Conservation (phyloP, 148 eudicot genomes). For the Chenopodium berlandieri region DNA sequence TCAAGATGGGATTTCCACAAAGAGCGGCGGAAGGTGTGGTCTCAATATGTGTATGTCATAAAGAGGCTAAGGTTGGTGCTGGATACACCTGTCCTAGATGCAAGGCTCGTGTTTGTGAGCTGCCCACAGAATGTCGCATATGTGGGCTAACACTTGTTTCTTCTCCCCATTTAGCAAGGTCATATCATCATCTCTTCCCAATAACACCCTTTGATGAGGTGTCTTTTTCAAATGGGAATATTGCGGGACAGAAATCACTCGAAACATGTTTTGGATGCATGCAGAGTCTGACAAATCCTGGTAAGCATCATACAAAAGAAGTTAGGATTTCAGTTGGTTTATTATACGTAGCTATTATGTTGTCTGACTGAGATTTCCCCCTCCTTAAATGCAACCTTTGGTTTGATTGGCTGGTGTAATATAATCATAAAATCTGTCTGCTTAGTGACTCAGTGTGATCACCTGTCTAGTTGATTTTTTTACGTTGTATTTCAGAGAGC, state of each 20-base stretch:
- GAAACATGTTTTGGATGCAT: conserved; percentile 84
- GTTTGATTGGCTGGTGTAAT: not conserved
- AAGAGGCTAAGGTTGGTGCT: conserved; percentile 89
- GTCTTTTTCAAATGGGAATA: conserved; percentile 39
- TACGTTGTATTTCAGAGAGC: not conserved
- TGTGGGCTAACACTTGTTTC: conserved; percentile 98
- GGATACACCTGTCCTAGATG: conserved; percentile 99
- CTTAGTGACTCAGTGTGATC: not conserved
- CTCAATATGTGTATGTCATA: conserved; percentile 91
- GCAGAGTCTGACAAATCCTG: conserved; percentile 65
- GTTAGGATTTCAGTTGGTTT: not conserved
- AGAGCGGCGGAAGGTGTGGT: conserved; percentile 88
- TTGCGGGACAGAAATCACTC: conserved; percentile 39
- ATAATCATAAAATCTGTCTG: not conserved
- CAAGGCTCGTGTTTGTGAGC: conserved; percentile 86
- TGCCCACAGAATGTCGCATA: conserved; percentile 88
- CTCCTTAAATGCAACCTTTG: not conserved
- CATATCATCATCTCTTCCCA: conserved; percentile 94
- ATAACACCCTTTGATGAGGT: conserved; percentile 85
- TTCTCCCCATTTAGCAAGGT: conserved; percentile 95
- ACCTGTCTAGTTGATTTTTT: not conserved
- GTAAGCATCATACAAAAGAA: conserved; percentile 35
- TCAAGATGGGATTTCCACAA: conserved; percentile 97
- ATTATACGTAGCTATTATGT: not conserved
- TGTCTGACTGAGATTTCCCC: not conserved